Evolutionary conservation across 2,329 filamentous ascomycete species (phyloP), one percentile per base, ranked within the genome.

Genomic region (Ascochyta viciae-villosae): DNA sequence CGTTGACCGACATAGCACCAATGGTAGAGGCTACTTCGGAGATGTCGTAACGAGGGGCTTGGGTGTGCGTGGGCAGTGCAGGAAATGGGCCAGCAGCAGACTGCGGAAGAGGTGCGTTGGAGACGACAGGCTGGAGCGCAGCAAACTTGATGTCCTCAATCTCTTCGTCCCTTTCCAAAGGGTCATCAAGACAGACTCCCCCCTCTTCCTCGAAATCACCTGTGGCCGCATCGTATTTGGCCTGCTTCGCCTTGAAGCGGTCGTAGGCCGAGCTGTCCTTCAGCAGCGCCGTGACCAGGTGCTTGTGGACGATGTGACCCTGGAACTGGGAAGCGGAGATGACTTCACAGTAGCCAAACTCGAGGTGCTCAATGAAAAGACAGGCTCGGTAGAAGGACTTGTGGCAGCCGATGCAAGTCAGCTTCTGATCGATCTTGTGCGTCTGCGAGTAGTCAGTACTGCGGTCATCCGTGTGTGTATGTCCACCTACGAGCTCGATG

Each of bases 341-440:
- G 3, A 68, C 70, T 0, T 60, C 43, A 64, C 85, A 88, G 33
- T 80, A 68, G 19, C 80, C 80, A 9, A 77, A 74, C 62, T 87
- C 84, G 19, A 87, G 77, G 61, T 88, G 85, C 15, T 73, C 71
- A 53, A 87, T 80, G 35, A 86, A 70, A 5, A 75, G 73, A 6
- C 77, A 72, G 0, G 84, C 83, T 9, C 77, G 76, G 12, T 70
- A 73, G 68, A 85, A 87, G 3, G 74, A 65, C 9, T 64, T 56
- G 4, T 70, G 61, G 64, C 85, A 88, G 58, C 84, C 86, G 4
- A 76, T 68, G 65, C 85, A 88, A 4, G 67, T 62, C 42, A 87
- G 73, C 37, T 80, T 73, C 56, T 85, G 84, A 6, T 79, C 71
- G 6, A 79, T 67, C 9, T 73, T 79, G 60, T 86, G 84, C 10